Evolutionary conservation across 768 basidiomycete species (phyloP).

Genomic region (Suillus americanus): DNA sequence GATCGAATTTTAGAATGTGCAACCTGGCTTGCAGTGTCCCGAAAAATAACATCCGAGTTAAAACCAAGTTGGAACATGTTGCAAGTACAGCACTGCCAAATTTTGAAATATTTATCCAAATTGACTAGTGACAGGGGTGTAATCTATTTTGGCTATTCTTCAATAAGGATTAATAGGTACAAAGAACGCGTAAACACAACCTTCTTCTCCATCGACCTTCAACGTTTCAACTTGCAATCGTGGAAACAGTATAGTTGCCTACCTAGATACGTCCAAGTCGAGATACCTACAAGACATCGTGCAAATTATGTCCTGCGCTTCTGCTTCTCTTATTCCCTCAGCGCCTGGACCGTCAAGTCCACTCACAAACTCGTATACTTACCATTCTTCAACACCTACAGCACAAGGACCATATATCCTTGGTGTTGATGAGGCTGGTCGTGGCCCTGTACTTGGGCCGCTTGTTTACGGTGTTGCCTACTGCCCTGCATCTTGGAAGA

Average conservation of each 20-base stretch:
- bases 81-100: no score
- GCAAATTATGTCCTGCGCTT: not conserved
- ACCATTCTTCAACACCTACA: slow-evolving; percentile 72
- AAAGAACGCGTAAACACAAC: slow-evolving; percentile 1
- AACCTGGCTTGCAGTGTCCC: not conserved
- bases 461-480: slow-evolving; percentile 96
- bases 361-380: slow-evolving; percentile 70
- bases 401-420: slow-evolving; percentile 83
- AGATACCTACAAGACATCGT: not conserved
- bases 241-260: not conserved
- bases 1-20: not conserved
- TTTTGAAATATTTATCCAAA: no score
- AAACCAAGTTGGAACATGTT: no score
- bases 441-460: slow-evolving; percentile 94
- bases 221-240: not conserved
- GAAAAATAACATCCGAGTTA: no score
- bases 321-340: slow-evolving; percentile 45
- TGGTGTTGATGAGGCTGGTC: slow-evolving; percentile 98
- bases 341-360: slow-evolving; percentile 57
- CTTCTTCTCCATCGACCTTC: not conserved
- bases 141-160: not conserved
- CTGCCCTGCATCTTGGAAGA: slow-evolving; percentile 78
- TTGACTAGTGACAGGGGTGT: no score
- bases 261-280: not conserved
- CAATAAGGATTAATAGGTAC: not conserved